Percentiles rank a stretch among this genome's conserved stretches.
phyloP scores from a whole-genome alignment of 2,329 filamentous ascomycete genomes.

The Tolypocladium album region DNA sequence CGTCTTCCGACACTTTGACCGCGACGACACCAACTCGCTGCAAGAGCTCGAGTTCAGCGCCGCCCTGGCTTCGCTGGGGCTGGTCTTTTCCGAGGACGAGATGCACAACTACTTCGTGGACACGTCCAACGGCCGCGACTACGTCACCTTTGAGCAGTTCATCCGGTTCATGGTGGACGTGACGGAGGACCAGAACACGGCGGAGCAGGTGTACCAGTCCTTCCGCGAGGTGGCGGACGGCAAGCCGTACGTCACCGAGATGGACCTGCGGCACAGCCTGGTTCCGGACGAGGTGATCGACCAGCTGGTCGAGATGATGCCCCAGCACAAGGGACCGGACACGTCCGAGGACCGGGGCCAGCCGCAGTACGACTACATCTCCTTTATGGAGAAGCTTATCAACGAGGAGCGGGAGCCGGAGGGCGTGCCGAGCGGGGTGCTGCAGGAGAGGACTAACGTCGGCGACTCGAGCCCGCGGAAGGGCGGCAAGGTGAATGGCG shows the following conservation, averaged over 20 bases:
- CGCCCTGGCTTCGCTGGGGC: slow-evolving; percentile 82
- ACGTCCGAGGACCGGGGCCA: slow-evolving; percentile 73
- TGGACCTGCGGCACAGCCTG: slow-evolving; percentile 87
- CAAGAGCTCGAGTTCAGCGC: slow-evolving; percentile 94
- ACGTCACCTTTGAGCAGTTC: slow-evolving; percentile 96
- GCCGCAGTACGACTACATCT: slow-evolving; percentile 91
- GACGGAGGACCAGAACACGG: slow-evolving; percentile 97
- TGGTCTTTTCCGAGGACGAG: slow-evolving; percentile 95
- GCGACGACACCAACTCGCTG: slow-evolving; percentile 80
- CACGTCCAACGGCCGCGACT: slow-evolving; percentile 66
- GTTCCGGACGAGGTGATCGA: slow-evolving; percentile 97
- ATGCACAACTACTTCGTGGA: slow-evolving; percentile 94
- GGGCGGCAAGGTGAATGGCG: slow-evolving; percentile 23
- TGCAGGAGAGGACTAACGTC: slow-evolving; percentile 23
- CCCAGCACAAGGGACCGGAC: slow-evolving; percentile 72
- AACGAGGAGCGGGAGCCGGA: slow-evolving; percentile 22
- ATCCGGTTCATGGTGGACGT: slow-evolving; percentile 99
- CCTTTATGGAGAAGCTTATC: slow-evolving; percentile 88
- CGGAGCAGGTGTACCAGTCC: slow-evolving; percentile 95
- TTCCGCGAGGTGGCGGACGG: slow-evolving; percentile 97
- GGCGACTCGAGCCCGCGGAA: slow-evolving; percentile 21
- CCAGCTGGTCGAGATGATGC: slow-evolving; percentile 80
- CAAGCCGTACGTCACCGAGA: slow-evolving; percentile 96
- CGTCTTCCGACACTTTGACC: slow-evolving; percentile 95
- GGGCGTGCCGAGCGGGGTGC: slow-evolving; percentile 16